Evolutionary conservation across 2,329 filamentous ascomycete genomes (phyloP), one percentile per base, ranked within the genome.

Genomic region (Ascochyta viciae-villosae): DNA sequence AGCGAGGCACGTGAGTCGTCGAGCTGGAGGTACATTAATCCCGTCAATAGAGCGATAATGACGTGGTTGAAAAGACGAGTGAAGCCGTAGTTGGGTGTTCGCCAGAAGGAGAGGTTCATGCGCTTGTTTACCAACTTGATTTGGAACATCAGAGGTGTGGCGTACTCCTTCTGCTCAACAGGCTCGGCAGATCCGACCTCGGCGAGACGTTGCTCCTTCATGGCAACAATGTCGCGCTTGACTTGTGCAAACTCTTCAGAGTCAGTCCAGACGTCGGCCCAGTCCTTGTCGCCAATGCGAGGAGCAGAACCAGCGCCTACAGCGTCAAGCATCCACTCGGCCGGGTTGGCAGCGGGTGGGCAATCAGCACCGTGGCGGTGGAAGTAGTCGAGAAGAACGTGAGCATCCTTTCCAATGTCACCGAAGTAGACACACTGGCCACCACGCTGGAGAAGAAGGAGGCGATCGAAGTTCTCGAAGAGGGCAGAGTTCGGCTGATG

Each of bases 351-450:
- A 57, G 81, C 75, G 3, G 79, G 70, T 19, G 83, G 82, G 58
- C 83, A 85, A 52, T 85, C 81, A 9, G 88, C 88, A 2, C 88
- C 89, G 31, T 77, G 62, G 24, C 68, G 66, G 31, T 68, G 71
- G 72, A 82, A 82, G 67, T 82, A 82, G 19, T 84, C 82, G 35
- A 92, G 85, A n/a, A 96, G 78, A 19, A 87, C 80, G 29, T 81
- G 78, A 0, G 90, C 91, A 54, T 95, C 90, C 47, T 86, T 82
- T 44, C 92, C 92, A 39, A 96, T 89, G 55, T 93, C 88, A 19
- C 91, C 91, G 68, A 95, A 94, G 78, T 96, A 96, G 45, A 96
- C 90, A 42, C 89, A 90, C 50, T 88, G 84, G 4, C 92, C 92
- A 57, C 92, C 92, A 37, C 85, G 83, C 75, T 94, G 87, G 2